These are phyloP conservation scores for Solanum okadae DNA, from an alignment of 257 asterid genomes.

Conservation along the genomic window DNA sequence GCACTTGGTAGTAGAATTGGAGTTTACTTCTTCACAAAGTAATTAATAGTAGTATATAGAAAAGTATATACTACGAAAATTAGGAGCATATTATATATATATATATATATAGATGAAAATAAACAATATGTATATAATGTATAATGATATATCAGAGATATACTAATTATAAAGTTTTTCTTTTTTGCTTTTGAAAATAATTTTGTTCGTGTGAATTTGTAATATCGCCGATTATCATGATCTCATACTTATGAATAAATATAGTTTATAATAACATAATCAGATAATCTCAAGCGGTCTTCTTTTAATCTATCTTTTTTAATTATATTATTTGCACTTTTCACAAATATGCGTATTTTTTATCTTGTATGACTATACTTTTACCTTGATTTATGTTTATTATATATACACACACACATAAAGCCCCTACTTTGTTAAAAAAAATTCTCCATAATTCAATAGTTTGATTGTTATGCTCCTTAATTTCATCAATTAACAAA, in stretches of 20 bases:
- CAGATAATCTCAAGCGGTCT: not conserved
- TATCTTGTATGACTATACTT: not conserved
- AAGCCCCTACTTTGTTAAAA: not conserved
- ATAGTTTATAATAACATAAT: too few relatives aligned
- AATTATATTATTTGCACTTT: not conserved
- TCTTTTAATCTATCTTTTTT: too few relatives aligned
- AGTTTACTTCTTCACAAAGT: not conserved
- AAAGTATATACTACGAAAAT: not conserved
- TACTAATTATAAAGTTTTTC: too few relatives aligned
- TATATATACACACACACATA: not conserved
- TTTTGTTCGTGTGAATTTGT: too few relatives aligned
- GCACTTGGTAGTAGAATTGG: not conserved
- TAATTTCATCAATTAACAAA: not conserved
- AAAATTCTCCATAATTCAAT: not conserved
- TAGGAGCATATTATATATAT: not conserved
- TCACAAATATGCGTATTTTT: not conserved
- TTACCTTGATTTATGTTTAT: not conserved
- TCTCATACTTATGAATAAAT: too few relatives aligned
- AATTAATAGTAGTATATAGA: not conserved
- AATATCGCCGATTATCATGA: fast-evolving
- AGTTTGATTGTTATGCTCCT: not conserved
- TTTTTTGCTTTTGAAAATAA: too few relatives aligned
- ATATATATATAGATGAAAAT: too few relatives aligned
- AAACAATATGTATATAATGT: too few relatives aligned
- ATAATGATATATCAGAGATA: too few relatives aligned